Base-by-base conservation (phyloP, 768 basidiomycete species). In the Collybiopsis luxurians region DNA sequence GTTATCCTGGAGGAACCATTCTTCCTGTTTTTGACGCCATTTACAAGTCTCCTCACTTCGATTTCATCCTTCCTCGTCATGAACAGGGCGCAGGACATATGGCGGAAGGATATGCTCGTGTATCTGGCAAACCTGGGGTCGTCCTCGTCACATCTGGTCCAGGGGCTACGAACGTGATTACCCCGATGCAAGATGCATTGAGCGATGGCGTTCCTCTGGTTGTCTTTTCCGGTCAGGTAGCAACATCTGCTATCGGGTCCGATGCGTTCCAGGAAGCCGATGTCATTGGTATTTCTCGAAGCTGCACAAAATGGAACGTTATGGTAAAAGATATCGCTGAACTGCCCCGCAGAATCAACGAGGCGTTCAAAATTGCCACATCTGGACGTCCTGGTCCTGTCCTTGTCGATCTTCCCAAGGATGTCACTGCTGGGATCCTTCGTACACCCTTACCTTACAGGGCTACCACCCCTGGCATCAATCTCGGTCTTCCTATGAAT, bases 21-120 rank as follows among this genome's bases (percentile, higher is more conserved):
- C 85, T 98, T 34, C 97, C 96, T 60, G 97, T 99, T n/a, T 99
- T 98, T 73, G 96, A 99, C 71, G 97, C 97, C 69, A 99, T 98
- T 73, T 90, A 98, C 81, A 89, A 96, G 71, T 96, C 94, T 7
- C 82, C 86, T 2, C 87, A 97, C 71, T 98, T 98, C 63, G 86
- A 97, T 58, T 99, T 99, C 63, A 80, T 99, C 59, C 85, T 98
- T 15, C 96, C 96, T 13, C 84, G 96, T 27, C 96, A 99, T 66
- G 96, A 99, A 69, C 96, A 99, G 67, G 97, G 97, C 39, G 96
- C 95, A 1, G 96, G 96, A 0, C 96, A 99, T 73, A 99, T 98
- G 95, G 96, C 95, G 2, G 94, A 98, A 69, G 96, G 96, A 0
- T 99, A 99, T 68, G 96, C 96, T 31, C 89, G 95, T 46, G 89